These are phyloP conservation scores for Wickerhamomyces canadensis DNA, from an alignment of 805 yeast species.

Conservation along the genomic window DNA sequence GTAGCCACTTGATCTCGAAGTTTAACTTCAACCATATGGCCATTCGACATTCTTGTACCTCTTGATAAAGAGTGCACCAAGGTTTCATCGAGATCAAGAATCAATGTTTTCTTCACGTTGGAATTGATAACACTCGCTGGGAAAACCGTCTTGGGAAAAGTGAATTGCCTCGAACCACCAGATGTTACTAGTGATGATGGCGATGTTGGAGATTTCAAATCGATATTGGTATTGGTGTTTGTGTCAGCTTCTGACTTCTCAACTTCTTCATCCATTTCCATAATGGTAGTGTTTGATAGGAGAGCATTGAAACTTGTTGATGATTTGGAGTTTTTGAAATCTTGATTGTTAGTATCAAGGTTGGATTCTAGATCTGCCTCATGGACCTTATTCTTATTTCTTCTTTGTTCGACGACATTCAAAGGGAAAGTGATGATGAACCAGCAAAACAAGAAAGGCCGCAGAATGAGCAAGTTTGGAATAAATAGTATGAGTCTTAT, in stretches of 20 bases:
- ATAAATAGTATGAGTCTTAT: slow-evolving; percentile 34
- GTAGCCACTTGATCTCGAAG: slow-evolving; percentile 66
- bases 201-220: slow-evolving; percentile 21
- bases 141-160: slow-evolving; percentile 35
- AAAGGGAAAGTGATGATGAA: slow-evolving; percentile 53
- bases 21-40: slow-evolving; percentile 78
- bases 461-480: slow-evolving; percentile 45
- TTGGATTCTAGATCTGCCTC: neutral
- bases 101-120: slow-evolving; percentile 56
- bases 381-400: neutral
- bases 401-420: slow-evolving; percentile 31
- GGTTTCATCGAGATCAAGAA: slow-evolving; percentile 91
- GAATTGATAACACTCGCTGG: slow-evolving; percentile 36
- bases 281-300: slow-evolving; percentile 9
- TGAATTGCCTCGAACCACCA: slow-evolving; percentile 17
- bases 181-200: slow-evolving; percentile 13
- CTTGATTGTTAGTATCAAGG: neutral
- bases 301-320: slow-evolving; percentile 1
- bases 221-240: slow-evolving; percentile 7
- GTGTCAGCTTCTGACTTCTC: slow-evolving; percentile 8
- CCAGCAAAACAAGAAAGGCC: slow-evolving; percentile 47
- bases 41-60: slow-evolving; percentile 36
- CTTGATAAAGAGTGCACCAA: slow-evolving; percentile 85
- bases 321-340: neutral
- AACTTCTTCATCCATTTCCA: slow-evolving; percentile 21